phyloP scores from a whole-genome alignment of 345 rosid genomes.

The Pistacia integerrima region DNA sequence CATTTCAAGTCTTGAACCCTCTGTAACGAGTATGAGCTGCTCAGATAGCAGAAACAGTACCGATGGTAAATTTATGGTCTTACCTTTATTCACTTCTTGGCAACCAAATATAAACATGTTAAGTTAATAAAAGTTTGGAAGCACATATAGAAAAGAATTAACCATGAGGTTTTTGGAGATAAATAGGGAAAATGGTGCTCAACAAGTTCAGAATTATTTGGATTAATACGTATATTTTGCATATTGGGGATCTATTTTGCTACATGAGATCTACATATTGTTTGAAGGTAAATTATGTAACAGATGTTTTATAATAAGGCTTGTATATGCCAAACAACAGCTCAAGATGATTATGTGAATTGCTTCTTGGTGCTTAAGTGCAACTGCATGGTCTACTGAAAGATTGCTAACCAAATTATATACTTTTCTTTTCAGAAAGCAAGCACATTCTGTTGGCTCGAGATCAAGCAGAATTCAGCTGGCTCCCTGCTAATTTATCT shows the following conservation, averaged over 20 bases:
- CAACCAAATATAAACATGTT: neutral
- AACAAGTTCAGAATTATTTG: neutral
- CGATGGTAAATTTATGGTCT: slow-evolving; percentile 22
- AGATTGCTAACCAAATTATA: slow-evolving; percentile 3
- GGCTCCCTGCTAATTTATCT: slow-evolving; percentile 21
- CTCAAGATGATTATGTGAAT: neutral
- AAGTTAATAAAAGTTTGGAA: neutral
- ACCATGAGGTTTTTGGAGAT: neutral
- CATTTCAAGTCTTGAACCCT: slow-evolving; percentile 49
- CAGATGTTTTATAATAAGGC: neutral
- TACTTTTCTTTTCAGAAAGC: slow-evolving; percentile 30
- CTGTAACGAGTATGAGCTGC: slow-evolving; percentile 37
- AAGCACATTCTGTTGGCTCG: slow-evolving; percentile 21
- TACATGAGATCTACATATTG: neutral
- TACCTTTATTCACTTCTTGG: neutral
- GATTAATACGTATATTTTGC: neutral
- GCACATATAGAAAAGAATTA: neutral
- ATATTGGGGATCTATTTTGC: neutral
- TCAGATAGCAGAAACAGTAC: slow-evolving; percentile 32
- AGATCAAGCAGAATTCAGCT: slow-evolving; percentile 23
- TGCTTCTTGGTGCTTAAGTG: neutral
- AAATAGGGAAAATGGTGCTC: neutral
- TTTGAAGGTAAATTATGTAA: neutral
- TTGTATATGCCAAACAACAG: neutral
- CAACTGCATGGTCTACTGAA: neutral